Evolutionary conservation across 2,329 filamentous ascomycete species (phyloP), one percentile per base, ranked within the genome.

Genomic region (Monosporascus cannonballus): DNA sequence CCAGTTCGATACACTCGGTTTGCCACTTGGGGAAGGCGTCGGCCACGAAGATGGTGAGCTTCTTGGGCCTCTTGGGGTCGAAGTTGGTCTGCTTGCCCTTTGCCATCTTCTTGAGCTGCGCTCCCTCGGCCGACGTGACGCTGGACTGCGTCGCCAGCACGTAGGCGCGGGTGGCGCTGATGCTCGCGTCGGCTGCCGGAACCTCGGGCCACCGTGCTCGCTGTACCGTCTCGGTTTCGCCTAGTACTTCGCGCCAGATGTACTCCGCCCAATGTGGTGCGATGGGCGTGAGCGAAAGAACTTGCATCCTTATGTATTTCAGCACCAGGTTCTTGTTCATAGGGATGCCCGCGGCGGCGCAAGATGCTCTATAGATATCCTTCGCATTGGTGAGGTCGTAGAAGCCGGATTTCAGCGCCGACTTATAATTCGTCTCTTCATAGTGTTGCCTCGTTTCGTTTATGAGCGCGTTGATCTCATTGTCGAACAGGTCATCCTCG

Each of bases 201-300:
- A 90, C 84, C 49, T 80, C 73, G 15, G 91, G 90, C 78, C 83
- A 96, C 41, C 77, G 77, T 14, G 89, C 90, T 50, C 85, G 83
- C 73, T 97, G 92, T 63, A 99, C 83, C 7, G 87, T 88, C 51
- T 78, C 73, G 37, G 81, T 70, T 75, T 89, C 91, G 68, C 87
- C 83, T 55, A 99, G 83, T 2, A 97, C 84, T 72, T 97, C 93
- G 51, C 88, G 83, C 90, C 91, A 97, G 67, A 99, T 84, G 72
- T 96, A 88, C 68, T 99, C 94, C 47, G 90, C 79, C 87, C 91
- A 97, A 73, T 99, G 94, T 54, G 94, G 93, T 2, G 93, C 86
- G 57, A 97, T 85, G 49, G 91, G 88, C 3, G 87, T 81, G 61
- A 97, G 75, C 65, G 96, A 78, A 49, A 96, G 79, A 46, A 89